Percentiles rank a stretch among this genome's conserved stretches.
phyloP scores from a whole-genome alignment of 495 filamentous ascomycete genomes.

The Schizothecium vesticola region DNA sequence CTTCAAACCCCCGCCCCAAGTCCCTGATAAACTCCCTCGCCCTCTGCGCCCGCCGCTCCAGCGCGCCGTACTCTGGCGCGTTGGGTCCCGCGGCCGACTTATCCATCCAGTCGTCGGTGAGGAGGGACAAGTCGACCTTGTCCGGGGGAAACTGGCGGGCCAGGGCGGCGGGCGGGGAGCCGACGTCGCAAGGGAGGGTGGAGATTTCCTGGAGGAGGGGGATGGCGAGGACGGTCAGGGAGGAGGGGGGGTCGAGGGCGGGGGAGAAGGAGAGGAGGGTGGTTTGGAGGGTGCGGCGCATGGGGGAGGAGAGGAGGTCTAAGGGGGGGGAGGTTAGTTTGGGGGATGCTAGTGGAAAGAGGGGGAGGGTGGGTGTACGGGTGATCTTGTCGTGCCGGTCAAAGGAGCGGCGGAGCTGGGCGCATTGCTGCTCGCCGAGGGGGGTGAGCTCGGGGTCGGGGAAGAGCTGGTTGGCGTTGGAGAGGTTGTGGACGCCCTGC shows the following conservation, averaged over 20 bases:
- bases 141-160: slow-evolving; percentile 52
- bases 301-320: slow-evolving; percentile 72
- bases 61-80: slow-evolving; percentile 50
- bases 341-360: no score
- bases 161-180: slow-evolving; percentile 51
- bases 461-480: slow-evolving; percentile 61
- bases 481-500: slow-evolving; percentile 78
- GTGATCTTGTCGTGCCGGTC: slow-evolving; percentile 59
- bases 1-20: slow-evolving; percentile 35
- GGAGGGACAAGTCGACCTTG: slow-evolving; percentile 55
- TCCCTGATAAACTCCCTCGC: slow-evolving; percentile 65
- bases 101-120: slow-evolving; percentile 63
- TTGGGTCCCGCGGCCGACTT: slow-evolving; percentile 55
- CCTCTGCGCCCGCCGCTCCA: slow-evolving; percentile 57
- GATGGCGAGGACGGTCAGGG: slow-evolving; percentile 57
- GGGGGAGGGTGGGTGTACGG: background rate
- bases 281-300: slow-evolving; percentile 80
- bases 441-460: slow-evolving; percentile 74
- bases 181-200: slow-evolving; percentile 73
- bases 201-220: slow-evolving; percentile 80
- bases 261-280: slow-evolving; percentile 65
- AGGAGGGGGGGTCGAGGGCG: slow-evolving; percentile 21
- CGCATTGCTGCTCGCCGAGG: slow-evolving; percentile 72
- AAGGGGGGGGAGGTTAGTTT: background rate
- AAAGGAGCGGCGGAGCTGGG: slow-evolving; percentile 54